A percentile compares a stretch with the other conserved stretches of the same genome.
These are phyloP conservation scores for Claviceps lovelessii DNA, from an alignment of 2,329 filamentous ascomycete species.

Conservation along the genomic window DNA sequence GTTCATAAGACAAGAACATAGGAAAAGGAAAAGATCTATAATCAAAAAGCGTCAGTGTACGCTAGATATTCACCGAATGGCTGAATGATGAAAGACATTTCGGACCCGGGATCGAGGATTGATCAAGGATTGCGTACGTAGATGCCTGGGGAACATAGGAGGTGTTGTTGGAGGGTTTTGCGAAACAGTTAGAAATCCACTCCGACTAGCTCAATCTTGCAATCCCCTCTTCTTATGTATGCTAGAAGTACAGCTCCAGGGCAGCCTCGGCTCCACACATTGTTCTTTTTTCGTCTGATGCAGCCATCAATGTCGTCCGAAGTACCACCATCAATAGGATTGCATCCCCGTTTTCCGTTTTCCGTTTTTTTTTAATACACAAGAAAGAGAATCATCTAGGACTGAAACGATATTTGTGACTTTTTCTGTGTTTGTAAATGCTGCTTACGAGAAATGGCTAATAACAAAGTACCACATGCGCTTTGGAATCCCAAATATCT, in stretches of 20 bases:
- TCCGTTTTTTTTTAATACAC: no score
- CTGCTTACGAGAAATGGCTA: no score
- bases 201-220: neutral
- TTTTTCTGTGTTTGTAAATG: no score
- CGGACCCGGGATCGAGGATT: no score
- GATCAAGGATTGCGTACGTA: neutral
- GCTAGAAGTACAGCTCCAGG: neutral
- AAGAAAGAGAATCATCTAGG: neutral
- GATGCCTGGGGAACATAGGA: neutral
- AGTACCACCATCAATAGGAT: no score
- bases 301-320: neutral
- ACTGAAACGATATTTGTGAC: no score
- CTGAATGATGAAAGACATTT: neutral
- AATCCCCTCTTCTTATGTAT: neutral
- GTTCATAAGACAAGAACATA: conserved; percentile 1
- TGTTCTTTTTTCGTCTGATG: neutral
- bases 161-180: neutral
- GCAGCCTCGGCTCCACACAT: neutral
- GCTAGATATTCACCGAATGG: neutral
- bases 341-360: no score
- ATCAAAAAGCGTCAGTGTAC: neutral
- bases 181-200: neutral
- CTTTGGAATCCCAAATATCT: neutral
- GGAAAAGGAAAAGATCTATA: neutral
- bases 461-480: no score